Conservation (phyloP, 345 rosid genomes). For the Carallia brachiata region DNA sequence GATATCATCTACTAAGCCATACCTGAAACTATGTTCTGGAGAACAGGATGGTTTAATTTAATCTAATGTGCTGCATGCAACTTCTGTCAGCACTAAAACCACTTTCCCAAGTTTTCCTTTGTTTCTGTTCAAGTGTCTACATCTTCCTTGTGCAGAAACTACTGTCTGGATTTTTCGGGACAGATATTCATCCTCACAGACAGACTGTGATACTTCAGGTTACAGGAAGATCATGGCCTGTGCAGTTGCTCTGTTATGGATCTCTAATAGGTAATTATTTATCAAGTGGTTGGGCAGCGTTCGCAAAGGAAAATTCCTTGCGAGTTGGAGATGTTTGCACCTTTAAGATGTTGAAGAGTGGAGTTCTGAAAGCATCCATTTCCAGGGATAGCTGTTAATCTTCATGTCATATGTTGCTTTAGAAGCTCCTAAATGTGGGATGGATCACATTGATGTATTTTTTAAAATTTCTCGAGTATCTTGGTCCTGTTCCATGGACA, state of each 20-base stretch:
- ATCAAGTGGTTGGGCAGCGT: slow-evolving; percentile 3
- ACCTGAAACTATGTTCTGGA: too few species aligned
- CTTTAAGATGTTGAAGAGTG: slow-evolving; percentile 2
- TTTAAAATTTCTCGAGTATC: too few species aligned
- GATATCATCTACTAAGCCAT: too few species aligned
- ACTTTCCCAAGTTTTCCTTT: neutral
- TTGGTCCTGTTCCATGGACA: too few species aligned
- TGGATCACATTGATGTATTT: too few species aligned
- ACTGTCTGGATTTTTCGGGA: neutral
- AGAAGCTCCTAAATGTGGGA: too few species aligned
- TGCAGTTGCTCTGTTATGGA: neutral
- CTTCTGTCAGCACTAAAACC: neutral
- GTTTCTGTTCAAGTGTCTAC: too few species aligned
- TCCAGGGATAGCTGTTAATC: neutral
- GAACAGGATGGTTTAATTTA: too few species aligned
- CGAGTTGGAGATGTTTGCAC: slow-evolving; percentile 1
- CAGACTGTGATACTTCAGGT: neutral
- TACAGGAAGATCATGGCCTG: neutral
- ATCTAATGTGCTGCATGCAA: too few species aligned
- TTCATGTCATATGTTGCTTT: too few species aligned
- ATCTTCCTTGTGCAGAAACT: slow-evolving; percentile 6
- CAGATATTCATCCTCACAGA: too few species aligned
- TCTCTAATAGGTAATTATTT: neutral
- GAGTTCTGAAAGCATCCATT: slow-evolving; percentile 7
- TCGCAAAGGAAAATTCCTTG: slow-evolving; percentile 11